Evolutionary conservation across 306 rosid genomes (phyloP).

Genomic region (Calophaca sinica): DNA sequence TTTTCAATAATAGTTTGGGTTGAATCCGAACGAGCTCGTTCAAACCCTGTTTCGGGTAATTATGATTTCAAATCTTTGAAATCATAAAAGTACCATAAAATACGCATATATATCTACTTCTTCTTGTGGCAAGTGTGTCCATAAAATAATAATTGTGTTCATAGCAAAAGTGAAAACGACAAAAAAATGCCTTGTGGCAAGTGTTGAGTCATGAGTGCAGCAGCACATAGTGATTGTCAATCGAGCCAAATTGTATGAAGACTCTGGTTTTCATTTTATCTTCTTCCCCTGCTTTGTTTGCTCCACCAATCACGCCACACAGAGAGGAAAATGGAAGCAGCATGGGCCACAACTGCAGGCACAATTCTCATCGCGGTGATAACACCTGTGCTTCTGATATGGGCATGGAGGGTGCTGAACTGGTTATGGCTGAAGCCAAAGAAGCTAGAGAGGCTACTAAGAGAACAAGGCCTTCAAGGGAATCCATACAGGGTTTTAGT

Average conservation of each 20-base stretch:
- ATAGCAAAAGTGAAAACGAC: too few species aligned
- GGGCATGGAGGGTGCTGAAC: conserved; percentile 55
- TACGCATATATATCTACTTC: too few species aligned
- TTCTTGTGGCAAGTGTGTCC: too few species aligned
- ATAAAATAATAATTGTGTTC: too few species aligned
- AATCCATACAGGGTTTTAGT: conserved; percentile 51
- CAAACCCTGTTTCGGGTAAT: too few species aligned
- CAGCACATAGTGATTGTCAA: not conserved
- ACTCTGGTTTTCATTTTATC: not conserved
- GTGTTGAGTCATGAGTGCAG: not conserved
- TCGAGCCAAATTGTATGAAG: too few species aligned
- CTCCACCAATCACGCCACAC: not conserved
- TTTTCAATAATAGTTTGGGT: too few species aligned
- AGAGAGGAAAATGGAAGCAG: conserved; percentile 12
- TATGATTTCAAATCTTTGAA: too few species aligned
- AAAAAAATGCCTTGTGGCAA: too few species aligned
- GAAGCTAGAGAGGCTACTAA: conserved; percentile 51
- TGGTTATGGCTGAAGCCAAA: conserved; percentile 66
- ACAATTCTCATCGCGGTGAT: not conserved
- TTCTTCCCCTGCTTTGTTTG: not conserved
- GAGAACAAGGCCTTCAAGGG: conserved; percentile 57
- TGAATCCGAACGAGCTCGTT: too few species aligned
- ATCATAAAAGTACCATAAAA: too few species aligned
- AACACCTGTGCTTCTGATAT: not conserved
- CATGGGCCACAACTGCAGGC: not conserved